Conservation (phyloP, 441 rosid genomes). For the Populus tomentosa region DNA sequence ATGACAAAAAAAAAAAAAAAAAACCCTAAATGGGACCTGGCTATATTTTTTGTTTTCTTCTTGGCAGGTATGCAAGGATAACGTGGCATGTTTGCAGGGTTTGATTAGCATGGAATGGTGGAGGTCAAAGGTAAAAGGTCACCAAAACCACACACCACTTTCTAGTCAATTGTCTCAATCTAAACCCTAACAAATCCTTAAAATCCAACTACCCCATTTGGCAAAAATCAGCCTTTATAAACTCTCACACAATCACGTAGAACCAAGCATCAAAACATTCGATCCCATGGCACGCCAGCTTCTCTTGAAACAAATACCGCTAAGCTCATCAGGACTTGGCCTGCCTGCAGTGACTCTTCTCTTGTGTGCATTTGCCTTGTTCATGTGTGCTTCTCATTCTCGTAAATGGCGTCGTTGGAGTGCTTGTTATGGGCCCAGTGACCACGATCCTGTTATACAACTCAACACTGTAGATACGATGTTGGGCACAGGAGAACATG, state of each 20-base stretch:
- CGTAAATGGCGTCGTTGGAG: slow-evolving; percentile 44
- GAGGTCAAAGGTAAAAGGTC: slow-evolving; percentile 7
- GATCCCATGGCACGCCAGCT: slow-evolving; percentile 50
- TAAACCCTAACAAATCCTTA: slow-evolving; percentile 29
- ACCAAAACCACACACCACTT: slow-evolving; percentile 36
- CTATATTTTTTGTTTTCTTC: neutral
- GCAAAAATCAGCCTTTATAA: slow-evolving; percentile 11
- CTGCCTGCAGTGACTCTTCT: slow-evolving; percentile 40
- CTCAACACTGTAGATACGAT: slow-evolving; percentile 33
- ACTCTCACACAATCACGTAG: neutral
- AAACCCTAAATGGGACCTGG: neutral
- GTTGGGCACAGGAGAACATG: slow-evolving; percentile 7
- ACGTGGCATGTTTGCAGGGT: too few species aligned
- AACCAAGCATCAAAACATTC: neutral
- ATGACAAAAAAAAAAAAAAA: neutral
- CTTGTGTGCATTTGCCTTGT: slow-evolving; percentile 41
- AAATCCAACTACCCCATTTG: slow-evolving; percentile 42
- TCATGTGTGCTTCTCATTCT: slow-evolving; percentile 60
- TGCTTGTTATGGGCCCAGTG: slow-evolving; percentile 45
- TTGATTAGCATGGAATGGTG: too few species aligned
- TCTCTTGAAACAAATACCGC: slow-evolving; percentile 16
- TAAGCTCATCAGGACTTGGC: slow-evolving; percentile 33
- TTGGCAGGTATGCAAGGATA: neutral
- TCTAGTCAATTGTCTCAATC: neutral
- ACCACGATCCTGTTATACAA: slow-evolving; percentile 55